These are phyloP conservation scores for Zoysia japonica DNA, from an alignment of 176 grass and related monocot species.

Conservation along the genomic window DNA sequence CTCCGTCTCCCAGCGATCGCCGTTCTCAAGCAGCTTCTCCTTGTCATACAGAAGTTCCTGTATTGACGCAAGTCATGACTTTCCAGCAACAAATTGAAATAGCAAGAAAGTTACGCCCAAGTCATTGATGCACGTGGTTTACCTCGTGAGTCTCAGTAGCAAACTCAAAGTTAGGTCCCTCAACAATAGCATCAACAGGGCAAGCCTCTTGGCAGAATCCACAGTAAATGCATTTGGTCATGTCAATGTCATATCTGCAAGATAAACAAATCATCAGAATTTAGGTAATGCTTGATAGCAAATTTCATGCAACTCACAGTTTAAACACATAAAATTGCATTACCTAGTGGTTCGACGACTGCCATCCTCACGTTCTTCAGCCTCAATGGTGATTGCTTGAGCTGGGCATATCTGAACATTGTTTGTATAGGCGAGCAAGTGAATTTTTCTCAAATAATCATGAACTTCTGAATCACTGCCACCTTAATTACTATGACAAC, in stretches of 20 bases:
- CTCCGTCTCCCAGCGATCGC: constrained; percentile 95
- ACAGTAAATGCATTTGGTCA: constrained; percentile 99
- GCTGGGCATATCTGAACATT: constrained; percentile 86
- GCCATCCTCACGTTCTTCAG: constrained; percentile 98
- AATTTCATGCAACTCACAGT: not conserved
- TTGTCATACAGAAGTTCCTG: constrained; percentile 98
- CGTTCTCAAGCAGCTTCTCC: constrained; percentile 96
- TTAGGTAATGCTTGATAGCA: constrained; percentile 12
- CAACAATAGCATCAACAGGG: constrained; percentile 97
- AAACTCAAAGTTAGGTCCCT: constrained; percentile 98
- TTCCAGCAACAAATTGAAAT: not conserved
- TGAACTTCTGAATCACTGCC: constrained; percentile 6
- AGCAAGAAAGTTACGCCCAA: not conserved
- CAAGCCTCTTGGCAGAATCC: constrained; percentile 99
- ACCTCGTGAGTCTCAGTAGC: constrained; percentile 97
- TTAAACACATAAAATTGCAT: not conserved
- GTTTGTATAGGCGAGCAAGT: constrained; percentile 18
- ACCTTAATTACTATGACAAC: not conserved
- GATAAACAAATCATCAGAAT: not conserved
- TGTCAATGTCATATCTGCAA: constrained; percentile 91
- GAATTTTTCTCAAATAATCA: not conserved
- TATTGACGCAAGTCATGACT: not conserved
- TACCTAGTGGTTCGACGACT: constrained; percentile 97
- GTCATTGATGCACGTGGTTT: not conserved
- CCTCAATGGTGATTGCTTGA: constrained; percentile 97